Evolutionary conservation across 768 basidiomycete genomes (phyloP).

Genomic region (Tulasnella sp.): DNA sequence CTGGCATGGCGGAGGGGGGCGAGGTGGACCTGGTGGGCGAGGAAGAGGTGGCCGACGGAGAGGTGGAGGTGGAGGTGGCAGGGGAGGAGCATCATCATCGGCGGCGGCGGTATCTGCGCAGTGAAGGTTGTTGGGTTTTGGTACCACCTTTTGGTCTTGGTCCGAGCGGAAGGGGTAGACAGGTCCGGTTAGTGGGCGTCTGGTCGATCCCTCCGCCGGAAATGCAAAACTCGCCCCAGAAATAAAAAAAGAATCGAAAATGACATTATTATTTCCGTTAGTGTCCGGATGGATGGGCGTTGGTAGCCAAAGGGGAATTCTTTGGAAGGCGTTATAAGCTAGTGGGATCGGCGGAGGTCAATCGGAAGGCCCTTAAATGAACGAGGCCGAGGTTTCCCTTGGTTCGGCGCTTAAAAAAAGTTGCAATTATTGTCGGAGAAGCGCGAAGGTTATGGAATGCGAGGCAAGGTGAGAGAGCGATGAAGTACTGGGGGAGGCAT

Average conservation of each 20-base stretch:
- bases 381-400: background rate
- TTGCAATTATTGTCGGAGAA: background rate
- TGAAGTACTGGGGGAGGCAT: too few species aligned
- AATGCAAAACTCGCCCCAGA: background rate
- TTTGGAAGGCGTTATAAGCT: background rate
- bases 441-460: background rate
- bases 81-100: slow-evolving; percentile 10
- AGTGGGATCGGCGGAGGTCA: background rate
- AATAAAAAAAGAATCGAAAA: background rate
- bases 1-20: background rate
- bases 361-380: background rate
- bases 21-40: slow-evolving; percentile 10
- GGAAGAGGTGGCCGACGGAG: background rate
- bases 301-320: background rate
- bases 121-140: background rate
- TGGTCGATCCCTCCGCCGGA: background rate
- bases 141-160: background rate
- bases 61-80: background rate
- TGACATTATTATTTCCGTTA: background rate
- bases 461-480: background rate
- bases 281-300: background rate
- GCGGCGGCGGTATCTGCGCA: background rate
- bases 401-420: background rate
- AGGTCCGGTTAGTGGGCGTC: background rate
- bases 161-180: background rate